These are phyloP conservation scores for Stachybotrys echinatus DNA, from an alignment of 2,329 filamentous ascomycete genomes.

Conservation along the genomic window DNA sequence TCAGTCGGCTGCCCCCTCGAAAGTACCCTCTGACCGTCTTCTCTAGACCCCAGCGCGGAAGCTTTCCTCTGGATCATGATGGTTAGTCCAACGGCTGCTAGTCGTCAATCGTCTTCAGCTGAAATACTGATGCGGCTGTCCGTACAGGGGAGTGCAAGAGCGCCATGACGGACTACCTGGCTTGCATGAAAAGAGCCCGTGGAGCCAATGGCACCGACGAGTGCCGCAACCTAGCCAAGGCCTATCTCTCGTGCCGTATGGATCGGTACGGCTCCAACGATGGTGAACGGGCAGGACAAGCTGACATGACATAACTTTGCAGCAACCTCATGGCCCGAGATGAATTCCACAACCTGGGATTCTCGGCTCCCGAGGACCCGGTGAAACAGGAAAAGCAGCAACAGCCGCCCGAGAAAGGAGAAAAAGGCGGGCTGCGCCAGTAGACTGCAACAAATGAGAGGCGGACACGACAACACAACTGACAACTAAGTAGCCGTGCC, in stretches of 20 bases:
- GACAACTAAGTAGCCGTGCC: no score
- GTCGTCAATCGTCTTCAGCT: no score
- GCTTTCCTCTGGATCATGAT: constrained; percentile 90
- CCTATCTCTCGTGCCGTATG: constrained; percentile 89
- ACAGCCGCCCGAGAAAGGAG: constrained; percentile 23
- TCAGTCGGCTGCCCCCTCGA: background rate
- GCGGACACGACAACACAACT: constrained; percentile 20
- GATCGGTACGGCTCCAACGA: constrained; percentile 77
- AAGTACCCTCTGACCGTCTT: background rate
- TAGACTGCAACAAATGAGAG: constrained; percentile 19
- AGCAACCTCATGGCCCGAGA: constrained; percentile 96
- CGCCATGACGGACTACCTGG: constrained; percentile 79
- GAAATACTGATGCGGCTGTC: no score
- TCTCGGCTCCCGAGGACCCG: constrained; percentile 33
- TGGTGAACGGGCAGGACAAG: no score
- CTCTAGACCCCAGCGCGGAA: constrained; percentile 76
- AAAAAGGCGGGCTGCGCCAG: constrained; percentile 32
- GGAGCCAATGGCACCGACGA: constrained; percentile 76
- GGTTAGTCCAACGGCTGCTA: constrained; percentile 42
- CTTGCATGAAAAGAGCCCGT: constrained; percentile 77
- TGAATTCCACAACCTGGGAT: constrained; percentile 90
- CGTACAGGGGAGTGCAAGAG: constrained; percentile 80
- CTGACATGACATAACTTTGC: background rate
- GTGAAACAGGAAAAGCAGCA: constrained; percentile 14
- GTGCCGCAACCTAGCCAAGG: constrained; percentile 81